Evolutionary conservation across 257 asterid species (phyloP).

Genomic region (Jaltomata sinuosa): DNA sequence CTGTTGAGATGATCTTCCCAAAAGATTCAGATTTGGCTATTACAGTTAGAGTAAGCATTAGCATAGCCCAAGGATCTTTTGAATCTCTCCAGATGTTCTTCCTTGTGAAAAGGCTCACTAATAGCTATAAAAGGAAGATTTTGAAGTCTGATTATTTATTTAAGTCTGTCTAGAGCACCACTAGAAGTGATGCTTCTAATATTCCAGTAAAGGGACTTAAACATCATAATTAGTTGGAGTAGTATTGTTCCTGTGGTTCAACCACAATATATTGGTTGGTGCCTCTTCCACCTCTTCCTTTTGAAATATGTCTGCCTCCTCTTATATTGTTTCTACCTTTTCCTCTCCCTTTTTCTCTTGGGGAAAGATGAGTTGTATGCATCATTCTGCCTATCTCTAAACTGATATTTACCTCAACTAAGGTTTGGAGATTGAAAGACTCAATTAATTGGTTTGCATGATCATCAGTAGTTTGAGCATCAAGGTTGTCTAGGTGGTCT

Average conservation of each 20-base stretch:
- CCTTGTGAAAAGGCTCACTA: too few relatives aligned
- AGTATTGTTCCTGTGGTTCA: not conserved
- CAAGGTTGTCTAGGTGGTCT: not conserved
- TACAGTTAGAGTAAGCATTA: not conserved
- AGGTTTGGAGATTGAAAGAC: not conserved
- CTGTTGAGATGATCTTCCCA: not conserved
- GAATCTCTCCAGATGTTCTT: too few relatives aligned
- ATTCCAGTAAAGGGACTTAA: too few relatives aligned
- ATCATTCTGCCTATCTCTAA: not conserved
- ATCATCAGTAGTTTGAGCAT: not conserved
- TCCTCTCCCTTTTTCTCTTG: not conserved
- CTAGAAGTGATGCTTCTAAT: too few relatives aligned
- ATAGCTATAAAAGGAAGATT: too few relatives aligned
- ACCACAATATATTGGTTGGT: not conserved
- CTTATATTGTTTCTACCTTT: not conserved
- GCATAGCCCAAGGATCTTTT: not conserved
- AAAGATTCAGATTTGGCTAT: not conserved
- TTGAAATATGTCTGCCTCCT: not conserved
- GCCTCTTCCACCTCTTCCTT: not conserved
- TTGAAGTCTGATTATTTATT: too few relatives aligned
- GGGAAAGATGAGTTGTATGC: not conserved
- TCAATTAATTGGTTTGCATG: not conserved
- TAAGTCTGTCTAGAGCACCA: too few relatives aligned
- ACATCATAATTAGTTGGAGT: not conserved
- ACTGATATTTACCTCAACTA: not conserved